Base-by-base conservation (phyloP, 179 eudicot genomes). In the Silene coronaria region DNA sequence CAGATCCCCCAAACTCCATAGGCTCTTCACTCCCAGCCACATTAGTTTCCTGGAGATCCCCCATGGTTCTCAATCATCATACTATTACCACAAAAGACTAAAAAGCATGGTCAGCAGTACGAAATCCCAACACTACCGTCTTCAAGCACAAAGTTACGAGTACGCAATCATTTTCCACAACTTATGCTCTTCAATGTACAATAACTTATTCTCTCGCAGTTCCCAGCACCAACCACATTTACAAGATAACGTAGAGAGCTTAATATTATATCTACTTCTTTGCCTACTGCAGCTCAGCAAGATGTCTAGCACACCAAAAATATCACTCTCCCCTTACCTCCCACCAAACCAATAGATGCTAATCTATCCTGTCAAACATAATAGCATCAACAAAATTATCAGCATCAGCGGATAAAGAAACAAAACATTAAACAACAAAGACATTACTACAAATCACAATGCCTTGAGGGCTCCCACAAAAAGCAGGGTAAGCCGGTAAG, bases 1-100 rank as follows among this genome's bases (percentile, higher is more conserved):
- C 80, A 63, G 76, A 77, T 64, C 63, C 80, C 22, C 76, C 77
- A 22, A 64, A 73, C 13, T 72, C 61, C n/a, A 65, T 22, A 72
- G 77, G 60, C 58, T 55, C 66, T 38, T 70, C 65, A 66, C 59
- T 78, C 58, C 70, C 68, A 12, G 36, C 65, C 45, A 64, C 28
- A 72, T n/a, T 65, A 51, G 45, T 53, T 75, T 72, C 69, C 57
- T 78, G 58, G 30, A 65, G 66, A 64, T 72, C 80, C 57, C 42
- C 69, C 81, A 78, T 78, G 27, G 59, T 13, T 71, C 53, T 67
- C 71, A 38, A 63, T 63, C 67, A 63, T 26, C 16, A 23, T 27
- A 36, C 26, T 32, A 14, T 36, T 46, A 38, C 8, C 12, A 32
- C 51, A 10, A 21, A 65, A 67, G 71, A 38, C 45, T 24, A 17